Base-by-base conservation (phyloP, 1,284 basidiomycete species). In the Fomes fomentarius region DNA sequence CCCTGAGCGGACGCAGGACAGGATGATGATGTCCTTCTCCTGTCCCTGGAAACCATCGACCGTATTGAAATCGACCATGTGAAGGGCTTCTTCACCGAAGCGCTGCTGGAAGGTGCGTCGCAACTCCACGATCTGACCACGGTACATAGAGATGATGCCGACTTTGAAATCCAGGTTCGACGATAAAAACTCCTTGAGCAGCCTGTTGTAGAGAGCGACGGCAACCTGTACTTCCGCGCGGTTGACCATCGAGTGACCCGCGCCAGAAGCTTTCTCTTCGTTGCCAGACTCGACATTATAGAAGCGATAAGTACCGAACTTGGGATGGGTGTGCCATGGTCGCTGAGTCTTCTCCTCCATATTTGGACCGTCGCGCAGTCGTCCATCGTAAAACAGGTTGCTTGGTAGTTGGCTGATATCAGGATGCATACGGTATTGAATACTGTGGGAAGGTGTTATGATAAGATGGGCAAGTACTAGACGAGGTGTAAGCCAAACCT, bases 341-440 rank as follows among this genome's bases (percentile, higher is more conserved):
- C 91, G 89, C 17, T 73, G 74, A 0, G 97, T 98, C 71, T 94
- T 93, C 47, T 70, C 62, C 3, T 78, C 89, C 96, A 99, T 98
- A 39, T 82, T 80, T 1, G 94, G 94, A 1, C 97, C 97, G 68
- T 99, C 94, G 43, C 83, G 76, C 17, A 99, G 78, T 43, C 84
- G 81, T 4, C 87, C 85, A 48, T 88, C 75, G 71, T 99, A 99
- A 74, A 99, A 99, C 1, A 96, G 74, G 48, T 80, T 81, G 58
- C 95, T 98, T 0, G 97, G 97, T 26, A 99, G 82, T 45, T 78
- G 77, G 61, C 94, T 96, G 69, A 99, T 99, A 55, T 92, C 87
- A 1, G 97, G 96, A 71, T 99, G 96, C 97, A 99, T 99, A 68
- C 97, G 96, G 70, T 99, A 99, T 74, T 99, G 97, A 43, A 99